phyloP scores from a whole-genome alignment of 495 filamentous ascomycete genomes.

The Copromyces sp. region DNA sequence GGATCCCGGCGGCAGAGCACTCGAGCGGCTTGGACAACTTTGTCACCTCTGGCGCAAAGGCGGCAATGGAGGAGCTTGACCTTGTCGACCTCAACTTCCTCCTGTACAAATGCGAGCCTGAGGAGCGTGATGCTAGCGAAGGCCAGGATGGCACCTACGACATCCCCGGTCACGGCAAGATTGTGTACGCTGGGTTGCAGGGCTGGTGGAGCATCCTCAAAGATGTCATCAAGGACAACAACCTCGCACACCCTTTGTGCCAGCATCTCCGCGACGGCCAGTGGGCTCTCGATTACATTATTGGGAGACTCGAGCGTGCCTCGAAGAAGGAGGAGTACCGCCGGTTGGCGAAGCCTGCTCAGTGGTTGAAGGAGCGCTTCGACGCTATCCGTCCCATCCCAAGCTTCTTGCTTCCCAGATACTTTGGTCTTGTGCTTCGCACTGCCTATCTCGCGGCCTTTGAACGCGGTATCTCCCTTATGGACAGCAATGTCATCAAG shows the following conservation, averaged over 20 bases:
- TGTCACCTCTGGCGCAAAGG: slow-evolving; percentile 69
- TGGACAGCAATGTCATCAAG: slow-evolving; percentile 62
- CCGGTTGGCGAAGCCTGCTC: slow-evolving; percentile 50
- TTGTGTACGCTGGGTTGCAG: slow-evolving; percentile 93
- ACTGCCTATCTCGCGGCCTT: slow-evolving; percentile 78
- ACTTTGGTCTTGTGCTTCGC: slow-evolving; percentile 82
- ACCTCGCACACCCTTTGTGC: slow-evolving; percentile 87
- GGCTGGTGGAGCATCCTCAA: slow-evolving; percentile 96
- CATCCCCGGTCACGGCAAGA: slow-evolving; percentile 70
- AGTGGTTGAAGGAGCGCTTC: slow-evolving; percentile 77
- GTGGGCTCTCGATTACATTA: slow-evolving; percentile 90
- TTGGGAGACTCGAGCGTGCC: slow-evolving; percentile 64
- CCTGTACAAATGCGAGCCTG: slow-evolving; percentile 83
- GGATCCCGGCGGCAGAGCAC: slow-evolving; percentile 77
- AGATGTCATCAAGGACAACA: slow-evolving; percentile 74
- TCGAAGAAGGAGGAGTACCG: slow-evolving; percentile 49
- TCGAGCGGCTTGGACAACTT: slow-evolving; percentile 69
- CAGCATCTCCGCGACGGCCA: slow-evolving; percentile 83
- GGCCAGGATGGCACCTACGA: slow-evolving; percentile 78
- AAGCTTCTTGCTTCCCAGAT: slow-evolving; percentile 81
- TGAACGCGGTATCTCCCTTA: slow-evolving; percentile 65
- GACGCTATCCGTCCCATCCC: slow-evolving; percentile 74
- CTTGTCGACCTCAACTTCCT: slow-evolving; percentile 85
- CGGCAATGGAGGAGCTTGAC: slow-evolving; percentile 62
- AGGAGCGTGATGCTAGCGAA: slow-evolving; percentile 73